Evolutionary conservation across 805 yeast genomes (phyloP).

Genomic region (Citeromyces nyonsensis): DNA sequence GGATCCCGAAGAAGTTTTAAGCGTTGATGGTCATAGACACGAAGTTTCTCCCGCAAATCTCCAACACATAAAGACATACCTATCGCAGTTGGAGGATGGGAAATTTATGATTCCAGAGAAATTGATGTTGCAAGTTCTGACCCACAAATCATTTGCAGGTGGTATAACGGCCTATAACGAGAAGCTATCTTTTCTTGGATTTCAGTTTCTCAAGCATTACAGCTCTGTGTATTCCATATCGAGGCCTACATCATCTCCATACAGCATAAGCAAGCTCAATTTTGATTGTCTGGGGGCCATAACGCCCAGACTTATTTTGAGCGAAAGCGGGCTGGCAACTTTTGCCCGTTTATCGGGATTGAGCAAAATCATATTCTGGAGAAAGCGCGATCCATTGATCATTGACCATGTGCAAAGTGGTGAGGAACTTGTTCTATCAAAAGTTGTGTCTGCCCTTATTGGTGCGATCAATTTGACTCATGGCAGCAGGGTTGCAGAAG

Average conservation of each 20-base stretch:
- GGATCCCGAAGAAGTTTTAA: slow-evolving; percentile 46
- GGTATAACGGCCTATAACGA: slow-evolving; percentile 86
- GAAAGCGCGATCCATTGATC: slow-evolving; percentile 25
- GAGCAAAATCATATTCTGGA: slow-evolving; percentile 50
- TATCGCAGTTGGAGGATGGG: slow-evolving; percentile 15
- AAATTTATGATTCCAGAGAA: slow-evolving; percentile 42
- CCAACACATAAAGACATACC: slow-evolving; percentile 27
- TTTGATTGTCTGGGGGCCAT: slow-evolving; percentile 48
- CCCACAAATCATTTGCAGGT: slow-evolving; percentile 92
- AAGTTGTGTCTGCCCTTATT: slow-evolving; percentile 41
- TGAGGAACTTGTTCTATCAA: slow-evolving; percentile 36
- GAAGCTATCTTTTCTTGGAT: slow-evolving; percentile 60
- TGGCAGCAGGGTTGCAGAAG: slow-evolving; percentile 43
- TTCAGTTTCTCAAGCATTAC: slow-evolving; percentile 37
- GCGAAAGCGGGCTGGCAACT: slow-evolving; percentile 31
- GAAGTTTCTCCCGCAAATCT: slow-evolving; percentile 34
- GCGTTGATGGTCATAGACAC: slow-evolving; percentile 36
- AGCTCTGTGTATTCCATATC: slow-evolving; percentile 25
- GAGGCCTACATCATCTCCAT: slow-evolving; percentile 11
- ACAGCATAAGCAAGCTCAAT: slow-evolving; percentile 28
- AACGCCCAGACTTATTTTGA: slow-evolving; percentile 31
- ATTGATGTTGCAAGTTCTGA: slow-evolving; percentile 63
- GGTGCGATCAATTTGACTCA: slow-evolving; percentile 54
- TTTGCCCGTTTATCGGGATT: slow-evolving; percentile 34
- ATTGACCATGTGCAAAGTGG: slow-evolving; percentile 32